Base-by-base conservation (phyloP, 2,329 filamentous ascomycete genomes). In the Cladosporium cucumerinum region DNA sequence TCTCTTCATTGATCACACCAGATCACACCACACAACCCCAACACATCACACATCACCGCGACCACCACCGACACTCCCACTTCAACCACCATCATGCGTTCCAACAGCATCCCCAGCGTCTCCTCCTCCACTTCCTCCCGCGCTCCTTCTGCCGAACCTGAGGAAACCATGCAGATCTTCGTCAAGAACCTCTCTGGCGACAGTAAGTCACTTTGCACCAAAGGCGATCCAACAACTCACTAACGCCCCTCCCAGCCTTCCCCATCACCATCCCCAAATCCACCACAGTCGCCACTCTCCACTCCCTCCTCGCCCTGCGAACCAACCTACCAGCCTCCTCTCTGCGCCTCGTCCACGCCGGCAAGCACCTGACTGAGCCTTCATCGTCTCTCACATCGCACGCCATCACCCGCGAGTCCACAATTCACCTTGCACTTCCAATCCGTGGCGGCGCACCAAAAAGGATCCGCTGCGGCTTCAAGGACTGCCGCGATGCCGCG, bases 391-490 rank as follows among this genome's bases (percentile, higher is more conserved):
- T 86, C 58, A 69, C 80, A 52, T 76, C 80, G 64, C 79, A 82
- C 78, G 72, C 78, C 75, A 80, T 86, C 70, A 72, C 78, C 16
- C 78, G 78, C 61, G 81, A 84, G 69, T 74, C 78, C n/a, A 84
- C 82, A 5, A 75, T 86, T 34, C 80, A 85, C 77, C 78, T 86
- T 68, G 81, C 82, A 0, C 75, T 86, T 25, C 85, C 86, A 52
- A 79, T 88, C 70, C 86, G 85, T 67, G 80, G 81, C 68, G 80
- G 80, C 67, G 86, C 89, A 69, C 85, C 88, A 68, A 91, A 89
- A 82, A 92, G 91, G 84, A 87, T 90, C 72, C 89, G 91, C 72
- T 98, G 95, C 84, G 89, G 85, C 69, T 93, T 91, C 82, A 93
- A 94, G 80, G 89, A 93, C 72, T 98, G 95, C 87, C 92, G 88